phyloP scores from a whole-genome alignment of 192 early-diverging fungal genomes.

The Coemansia brasiliensis region DNA sequence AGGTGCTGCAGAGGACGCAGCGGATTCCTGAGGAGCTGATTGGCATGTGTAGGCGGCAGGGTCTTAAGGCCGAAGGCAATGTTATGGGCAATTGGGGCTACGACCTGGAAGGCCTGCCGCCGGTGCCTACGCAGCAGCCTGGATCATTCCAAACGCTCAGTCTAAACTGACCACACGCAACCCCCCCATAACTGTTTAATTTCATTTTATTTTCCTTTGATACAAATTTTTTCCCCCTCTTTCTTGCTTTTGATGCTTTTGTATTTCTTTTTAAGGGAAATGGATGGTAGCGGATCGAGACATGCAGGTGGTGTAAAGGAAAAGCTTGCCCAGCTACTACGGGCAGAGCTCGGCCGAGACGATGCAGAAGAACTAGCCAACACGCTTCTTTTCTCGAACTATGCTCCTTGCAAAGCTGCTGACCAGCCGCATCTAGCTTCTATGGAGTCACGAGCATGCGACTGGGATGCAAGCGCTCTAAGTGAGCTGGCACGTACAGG shows the following conservation, averaged over 20 bases:
- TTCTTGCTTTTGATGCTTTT: too few relatives aligned
- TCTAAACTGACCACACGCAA: too few relatives aligned
- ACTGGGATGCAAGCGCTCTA: slow-evolving; percentile 16
- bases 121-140: slow-evolving; percentile 5
- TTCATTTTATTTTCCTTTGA: too few relatives aligned
- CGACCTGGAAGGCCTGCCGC: slow-evolving; percentile 60
- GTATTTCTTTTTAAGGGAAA: too few relatives aligned
- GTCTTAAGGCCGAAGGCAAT: slow-evolving; percentile 62
- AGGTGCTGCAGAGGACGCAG: slow-evolving; percentile 34
- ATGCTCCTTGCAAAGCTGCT: not conserved
- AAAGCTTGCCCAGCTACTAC: not conserved
- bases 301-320: not conserved
- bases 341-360: not conserved
- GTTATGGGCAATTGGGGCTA: slow-evolving; percentile 69
- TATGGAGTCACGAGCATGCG: not conserved
- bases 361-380: not conserved
- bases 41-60: slow-evolving; percentile 60
- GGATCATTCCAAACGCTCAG: not conserved
- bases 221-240: too few relatives aligned
- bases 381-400: not conserved
- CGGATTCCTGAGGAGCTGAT: slow-evolving; percentile 44
- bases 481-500: slow-evolving; percentile 15
- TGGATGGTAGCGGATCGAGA: too few relatives aligned
- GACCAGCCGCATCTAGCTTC: not conserved
- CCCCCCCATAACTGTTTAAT: too few relatives aligned